phyloP scores from a whole-genome alignment of 805 yeast species.

The Saturnispora galanensis region DNA sequence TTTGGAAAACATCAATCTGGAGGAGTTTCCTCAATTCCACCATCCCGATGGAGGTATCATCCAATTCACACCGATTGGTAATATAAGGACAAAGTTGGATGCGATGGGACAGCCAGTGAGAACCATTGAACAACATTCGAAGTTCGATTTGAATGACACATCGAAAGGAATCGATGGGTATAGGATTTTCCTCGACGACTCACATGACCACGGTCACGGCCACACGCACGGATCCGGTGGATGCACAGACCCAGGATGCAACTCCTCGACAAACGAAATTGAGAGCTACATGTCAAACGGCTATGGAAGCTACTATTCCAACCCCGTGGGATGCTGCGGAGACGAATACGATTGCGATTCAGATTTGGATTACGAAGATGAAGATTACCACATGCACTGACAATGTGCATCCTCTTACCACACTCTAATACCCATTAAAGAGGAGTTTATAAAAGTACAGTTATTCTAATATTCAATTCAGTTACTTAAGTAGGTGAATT shows the following conservation, averaged over 20 bases:
- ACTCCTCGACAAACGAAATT: constrained; percentile 25
- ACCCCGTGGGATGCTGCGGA: constrained; percentile 8
- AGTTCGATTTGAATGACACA: constrained; percentile 25
- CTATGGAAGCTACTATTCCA: constrained; percentile 11
- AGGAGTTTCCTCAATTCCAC: constrained; percentile 46
- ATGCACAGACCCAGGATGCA: constrained; percentile 8
- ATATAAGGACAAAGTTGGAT: constrained; percentile 34
- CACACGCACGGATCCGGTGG: constrained; percentile 1
- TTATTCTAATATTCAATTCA: background rate
- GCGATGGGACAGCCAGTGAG: constrained; percentile 37
- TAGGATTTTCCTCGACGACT: constrained; percentile 21
- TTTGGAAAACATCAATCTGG: constrained; percentile 23
- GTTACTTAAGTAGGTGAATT: no score
- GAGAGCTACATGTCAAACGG: constrained; percentile 28
- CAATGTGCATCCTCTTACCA: background rate
- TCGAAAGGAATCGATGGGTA: constrained; percentile 31
- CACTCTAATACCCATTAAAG: background rate
- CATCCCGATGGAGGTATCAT: constrained; percentile 57
- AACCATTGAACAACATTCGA: constrained; percentile 36
- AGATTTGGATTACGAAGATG: constrained; percentile 20
- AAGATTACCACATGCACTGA: constrained; percentile 11
- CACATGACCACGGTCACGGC: no score
- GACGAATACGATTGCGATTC: constrained; percentile 20
- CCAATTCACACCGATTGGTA: constrained; percentile 58
- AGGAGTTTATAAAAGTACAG: background rate